Base-by-base conservation (phyloP, 2,329 filamentous ascomycete genomes). In the Stenocarpella maydis region DNA sequence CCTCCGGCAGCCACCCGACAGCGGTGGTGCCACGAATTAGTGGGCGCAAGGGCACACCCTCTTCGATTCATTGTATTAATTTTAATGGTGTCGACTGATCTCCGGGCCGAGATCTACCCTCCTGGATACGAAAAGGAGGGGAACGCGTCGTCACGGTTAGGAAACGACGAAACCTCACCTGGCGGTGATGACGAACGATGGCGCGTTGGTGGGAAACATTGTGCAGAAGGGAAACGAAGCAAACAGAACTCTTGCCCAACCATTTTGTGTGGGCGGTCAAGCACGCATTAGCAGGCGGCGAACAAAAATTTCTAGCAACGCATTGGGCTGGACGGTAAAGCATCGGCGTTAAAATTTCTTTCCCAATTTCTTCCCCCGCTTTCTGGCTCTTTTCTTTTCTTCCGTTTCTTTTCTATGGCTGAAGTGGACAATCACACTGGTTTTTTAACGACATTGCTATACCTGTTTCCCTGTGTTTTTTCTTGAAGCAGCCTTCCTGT, bases 11-110 rank as follows among this genome's bases (percentile, higher is more conserved):
- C 31, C 15, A 21, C 53, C 52, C 41, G n/a, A 37, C 15, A 26
- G 28, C 19, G 58, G 58, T 26, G 58, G 41, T 49, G 26, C 24
- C 26, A 63, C 24, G 58, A 63, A 28, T 63, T 63, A 63, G 58
- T 26, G 58, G 58, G 58, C 43, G 43, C 58, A 26, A 41, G 24
- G 64, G 34, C 41, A 39, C 37, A 39, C 37, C 50, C 49, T 34
- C 55, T 70, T 68, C 55, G 58, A 58, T 70, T 70, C 69, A 61
- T 60, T 58, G 53, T 68, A 64, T 70, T 70, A 70, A 70, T 70
- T 64, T 68, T 70, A 68, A 68, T 70, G 50, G 69, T 53, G 58
- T 47, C 41, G 39, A 37, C 58, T 12, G 58, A 63, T 63, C 58
- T 63, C 58, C 58, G 58, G 58, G 58, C 24, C 41, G 58, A 63